These are phyloP conservation scores for Fagopyrum tataricum DNA, from an alignment of 148 eudicot species.

Conservation along the genomic window DNA sequence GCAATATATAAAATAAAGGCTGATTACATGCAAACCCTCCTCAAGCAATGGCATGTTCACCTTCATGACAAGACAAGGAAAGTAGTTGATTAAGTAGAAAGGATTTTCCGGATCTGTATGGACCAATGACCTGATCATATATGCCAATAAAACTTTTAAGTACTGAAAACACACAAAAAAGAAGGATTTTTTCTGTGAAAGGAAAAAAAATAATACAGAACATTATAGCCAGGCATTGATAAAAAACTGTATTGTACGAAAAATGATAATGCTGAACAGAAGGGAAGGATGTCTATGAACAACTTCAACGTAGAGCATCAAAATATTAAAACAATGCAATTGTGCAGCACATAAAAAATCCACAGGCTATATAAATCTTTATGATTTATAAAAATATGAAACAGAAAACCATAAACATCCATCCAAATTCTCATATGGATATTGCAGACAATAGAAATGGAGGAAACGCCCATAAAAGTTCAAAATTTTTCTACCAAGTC, in stretches of 20 bases:
- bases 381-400: background rate
- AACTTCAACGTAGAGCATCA: background rate
- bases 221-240: background rate
- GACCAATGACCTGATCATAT: slow-evolving; percentile 82
- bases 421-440: background rate
- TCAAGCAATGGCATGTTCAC: slow-evolving; percentile 28
- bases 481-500: background rate
- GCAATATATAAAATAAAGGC: background rate
- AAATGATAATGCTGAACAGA: background rate
- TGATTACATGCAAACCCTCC: background rate
- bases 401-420: background rate
- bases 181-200: background rate
- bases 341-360: background rate
- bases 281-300: background rate
- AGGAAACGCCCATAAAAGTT: background rate
- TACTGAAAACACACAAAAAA: background rate
- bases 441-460: background rate
- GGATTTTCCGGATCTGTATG: slow-evolving; percentile 96
- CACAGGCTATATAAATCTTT: background rate
- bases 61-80: slow-evolving; percentile 93
- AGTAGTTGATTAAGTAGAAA: slow-evolving; percentile 96
- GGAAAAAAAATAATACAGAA: background rate
- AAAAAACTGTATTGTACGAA: too few relatives aligned
- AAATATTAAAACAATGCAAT: background rate
- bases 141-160: slow-evolving; percentile 15